A percentile compares a stretch with the other conserved stretches of the same genome.
phyloP scores from a whole-genome alignment of 2,329 filamentous ascomycete species.

The Dichotomopilus funicola region DNA sequence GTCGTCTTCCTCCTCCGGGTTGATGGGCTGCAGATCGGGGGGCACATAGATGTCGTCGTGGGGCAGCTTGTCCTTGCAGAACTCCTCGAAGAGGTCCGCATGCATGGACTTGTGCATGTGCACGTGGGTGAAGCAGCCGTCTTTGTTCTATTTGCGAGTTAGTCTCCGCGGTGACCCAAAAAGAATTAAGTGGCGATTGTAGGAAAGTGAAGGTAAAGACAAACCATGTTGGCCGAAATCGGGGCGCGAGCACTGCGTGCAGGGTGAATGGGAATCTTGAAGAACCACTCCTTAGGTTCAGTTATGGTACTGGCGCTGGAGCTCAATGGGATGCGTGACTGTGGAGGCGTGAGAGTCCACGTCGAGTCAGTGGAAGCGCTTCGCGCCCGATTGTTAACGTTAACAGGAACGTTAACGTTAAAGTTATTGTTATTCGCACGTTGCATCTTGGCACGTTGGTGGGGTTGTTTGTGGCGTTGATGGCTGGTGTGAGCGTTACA shows the following conservation, averaged over 20 bases:
- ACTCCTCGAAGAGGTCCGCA: conserved; percentile 74
- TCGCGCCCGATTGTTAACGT: too few species aligned
- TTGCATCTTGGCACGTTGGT: background rate
- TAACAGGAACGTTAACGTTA: background rate
- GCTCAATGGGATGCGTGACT: conserved; percentile 8
- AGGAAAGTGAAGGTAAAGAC: background rate
- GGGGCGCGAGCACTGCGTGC: background rate
- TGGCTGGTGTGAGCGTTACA: too few species aligned
- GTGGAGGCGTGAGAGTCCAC: conserved; percentile 7
- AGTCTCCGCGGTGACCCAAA: background rate
- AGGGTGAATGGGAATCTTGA: background rate
- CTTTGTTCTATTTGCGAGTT: conserved; percentile 51
- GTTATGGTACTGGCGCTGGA: background rate
- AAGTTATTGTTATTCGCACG: background rate
- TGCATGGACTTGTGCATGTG: conserved; percentile 67
- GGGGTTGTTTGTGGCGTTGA: too few species aligned
- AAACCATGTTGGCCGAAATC: conserved; percentile 6
- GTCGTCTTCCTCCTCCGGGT: conserved; percentile 83
- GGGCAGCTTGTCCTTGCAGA: conserved; percentile 64
- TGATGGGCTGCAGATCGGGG: conserved; percentile 70
- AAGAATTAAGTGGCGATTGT: background rate
- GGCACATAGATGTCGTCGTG: conserved; percentile 78
- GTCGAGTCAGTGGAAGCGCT: background rate
- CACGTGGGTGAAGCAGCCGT: conserved; percentile 67
- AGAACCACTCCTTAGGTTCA: background rate